These are phyloP conservation scores for Xylaria sp. DNA, from an alignment of 2,329 filamentous ascomycete species.

Conservation along the genomic window DNA sequence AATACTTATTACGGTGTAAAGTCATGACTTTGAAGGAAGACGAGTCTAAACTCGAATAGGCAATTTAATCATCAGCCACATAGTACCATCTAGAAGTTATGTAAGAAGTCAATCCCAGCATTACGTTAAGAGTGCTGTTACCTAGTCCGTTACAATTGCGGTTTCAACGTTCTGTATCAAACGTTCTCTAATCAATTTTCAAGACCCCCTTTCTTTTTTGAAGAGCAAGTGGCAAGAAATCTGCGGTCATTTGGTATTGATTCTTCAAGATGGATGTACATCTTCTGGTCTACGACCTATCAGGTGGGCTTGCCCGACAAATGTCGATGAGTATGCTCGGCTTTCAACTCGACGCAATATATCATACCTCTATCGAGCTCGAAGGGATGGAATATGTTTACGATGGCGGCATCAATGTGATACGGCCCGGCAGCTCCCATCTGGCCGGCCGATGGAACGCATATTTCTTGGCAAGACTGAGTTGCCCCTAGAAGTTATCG, in stretches of 20 bases:
- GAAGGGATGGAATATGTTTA: slow-evolving; percentile 88
- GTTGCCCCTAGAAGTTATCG: slow-evolving; percentile 78
- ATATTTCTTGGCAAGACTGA: slow-evolving; percentile 77
- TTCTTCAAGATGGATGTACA: slow-evolving; percentile 69
- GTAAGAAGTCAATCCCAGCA: background rate
- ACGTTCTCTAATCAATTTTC: background rate
- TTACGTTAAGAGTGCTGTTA: background rate
- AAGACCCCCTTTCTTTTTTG: background rate
- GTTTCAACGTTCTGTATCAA: background rate
- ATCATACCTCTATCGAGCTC: slow-evolving; percentile 90
- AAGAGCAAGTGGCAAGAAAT: background rate
- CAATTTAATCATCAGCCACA: slow-evolving; percentile 13
- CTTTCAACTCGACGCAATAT: slow-evolving; percentile 83
- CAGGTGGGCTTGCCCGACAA: slow-evolving; percentile 61
- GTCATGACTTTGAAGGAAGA: background rate
- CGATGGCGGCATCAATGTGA: slow-evolving; percentile 84
- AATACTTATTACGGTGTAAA: background rate
- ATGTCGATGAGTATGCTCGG: slow-evolving; percentile 60
- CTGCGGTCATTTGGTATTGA: background rate
- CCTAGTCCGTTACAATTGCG: background rate
- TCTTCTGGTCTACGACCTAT: slow-evolving; percentile 80
- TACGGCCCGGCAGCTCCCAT: slow-evolving; percentile 81
- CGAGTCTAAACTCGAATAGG: slow-evolving; percentile 10
- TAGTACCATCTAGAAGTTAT: slow-evolving; percentile 10
- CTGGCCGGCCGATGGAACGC: slow-evolving; percentile 83